phyloP scores from a whole-genome alignment of 345 rosid genomes.

The rapeseed (Brassica napus) region DNA sequence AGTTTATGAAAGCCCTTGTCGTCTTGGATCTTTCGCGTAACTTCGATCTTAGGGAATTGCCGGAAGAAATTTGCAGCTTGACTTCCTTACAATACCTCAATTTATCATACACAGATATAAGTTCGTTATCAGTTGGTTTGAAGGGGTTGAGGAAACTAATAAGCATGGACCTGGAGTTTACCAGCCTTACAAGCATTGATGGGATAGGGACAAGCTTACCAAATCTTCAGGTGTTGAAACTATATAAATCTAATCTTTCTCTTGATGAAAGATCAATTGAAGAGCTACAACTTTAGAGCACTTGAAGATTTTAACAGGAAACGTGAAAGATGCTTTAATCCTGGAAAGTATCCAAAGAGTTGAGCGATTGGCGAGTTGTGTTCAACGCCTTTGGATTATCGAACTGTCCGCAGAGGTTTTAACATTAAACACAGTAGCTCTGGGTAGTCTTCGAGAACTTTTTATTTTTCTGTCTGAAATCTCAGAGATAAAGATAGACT shows the following conservation, averaged over 20 bases:
- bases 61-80: not conserved
- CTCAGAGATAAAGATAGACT: not conserved
- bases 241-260: not conserved
- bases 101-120: not conserved
- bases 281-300: not conserved
- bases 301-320: not conserved
- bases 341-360: not conserved
- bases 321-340: not conserved
- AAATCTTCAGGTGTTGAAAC: not conserved
- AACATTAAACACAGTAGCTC: too few species aligned
- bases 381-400: not conserved
- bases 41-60: not conserved
- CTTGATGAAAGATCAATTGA: not conserved
- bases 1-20: not conserved
- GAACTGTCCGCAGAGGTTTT: not conserved
- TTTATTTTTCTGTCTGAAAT: not conserved
- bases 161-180: not conserved
- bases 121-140: not conserved
- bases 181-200: not conserved
- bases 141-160: not conserved
- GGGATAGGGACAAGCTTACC: not conserved
- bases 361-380: not conserved
- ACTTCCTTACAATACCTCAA: not conserved
- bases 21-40: not conserved
- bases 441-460: not conserved